Conservation (phyloP, 2,329 filamentous ascomycete genomes). For the Aspergillus sp. region DNA sequence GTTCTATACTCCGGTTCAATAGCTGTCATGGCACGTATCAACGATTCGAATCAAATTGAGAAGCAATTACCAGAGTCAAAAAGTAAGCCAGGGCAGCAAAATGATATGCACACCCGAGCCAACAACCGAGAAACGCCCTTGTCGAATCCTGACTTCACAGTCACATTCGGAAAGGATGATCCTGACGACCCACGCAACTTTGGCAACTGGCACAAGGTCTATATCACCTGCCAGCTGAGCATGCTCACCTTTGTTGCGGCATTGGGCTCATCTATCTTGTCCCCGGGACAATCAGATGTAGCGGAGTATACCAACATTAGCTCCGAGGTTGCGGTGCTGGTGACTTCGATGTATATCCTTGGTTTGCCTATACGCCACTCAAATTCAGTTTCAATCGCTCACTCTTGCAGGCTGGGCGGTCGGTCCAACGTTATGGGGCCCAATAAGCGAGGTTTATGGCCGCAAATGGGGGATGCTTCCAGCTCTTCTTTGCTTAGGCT, state of each 20-base stretch:
- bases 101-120: neutral
- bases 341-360: constrained; percentile 41
- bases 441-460: constrained; percentile 49
- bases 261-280: constrained; percentile 54
- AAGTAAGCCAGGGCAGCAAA: neutral
- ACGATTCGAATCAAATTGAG: too few species aligned
- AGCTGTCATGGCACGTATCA: too few species aligned
- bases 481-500: constrained; percentile 43
- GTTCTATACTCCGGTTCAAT: too few species aligned
- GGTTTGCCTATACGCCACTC: constrained; percentile 48
- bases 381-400: neutral
- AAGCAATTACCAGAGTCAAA: neutral
- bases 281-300: constrained; percentile 49
- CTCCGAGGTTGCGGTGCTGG: constrained; percentile 35
- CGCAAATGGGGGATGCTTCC: constrained; percentile 48
- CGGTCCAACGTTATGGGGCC: constrained; percentile 45
- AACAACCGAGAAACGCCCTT: neutral
- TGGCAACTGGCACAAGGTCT: constrained; percentile 46
- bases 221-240: constrained; percentile 52
- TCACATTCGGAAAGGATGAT: neutral
- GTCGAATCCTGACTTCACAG: neutral
- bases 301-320: constrained; percentile 46
- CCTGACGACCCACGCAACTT: constrained; percentile 52
- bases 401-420: constrained; percentile 28
- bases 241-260: constrained; percentile 53